Evolutionary conservation across 2,329 filamentous ascomycete species (phyloP).

Genomic region (Scedosporium apiospermum): DNA sequence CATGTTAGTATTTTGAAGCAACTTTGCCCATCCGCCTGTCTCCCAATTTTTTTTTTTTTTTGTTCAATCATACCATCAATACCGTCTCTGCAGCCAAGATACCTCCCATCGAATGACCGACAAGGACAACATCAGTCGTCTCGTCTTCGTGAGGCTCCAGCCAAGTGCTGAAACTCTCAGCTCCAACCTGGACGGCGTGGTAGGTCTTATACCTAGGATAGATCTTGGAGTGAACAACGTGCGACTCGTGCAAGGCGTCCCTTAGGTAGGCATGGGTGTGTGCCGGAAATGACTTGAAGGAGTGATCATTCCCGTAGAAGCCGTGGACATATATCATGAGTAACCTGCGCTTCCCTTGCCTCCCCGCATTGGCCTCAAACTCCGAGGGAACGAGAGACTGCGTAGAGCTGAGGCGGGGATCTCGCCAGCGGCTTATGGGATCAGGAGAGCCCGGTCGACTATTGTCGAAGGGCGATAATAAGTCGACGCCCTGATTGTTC

Average conservation of each 20-base stretch:
- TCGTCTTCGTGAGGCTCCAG: conserved; percentile 65
- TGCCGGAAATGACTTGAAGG: conserved; percentile 78
- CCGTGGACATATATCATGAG: conserved; percentile 81
- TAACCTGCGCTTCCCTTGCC: conserved; percentile 39
- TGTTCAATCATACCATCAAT: conserved; percentile 39
- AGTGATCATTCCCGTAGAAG: conserved; percentile 81
- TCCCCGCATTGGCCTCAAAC: conserved; percentile 9
- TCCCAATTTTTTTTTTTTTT: neutral
- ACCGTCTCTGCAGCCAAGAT: conserved; percentile 72
- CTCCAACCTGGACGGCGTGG: conserved; percentile 59
- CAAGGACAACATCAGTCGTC: conserved; percentile 67
- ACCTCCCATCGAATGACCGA: conserved; percentile 88
- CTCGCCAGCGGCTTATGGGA: conserved; percentile 11
- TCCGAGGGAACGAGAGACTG: conserved; percentile 28
- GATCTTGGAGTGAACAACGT: conserved; percentile 78
- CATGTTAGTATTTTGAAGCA: neutral
- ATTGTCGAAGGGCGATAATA: neutral
- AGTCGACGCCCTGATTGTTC: neutral
- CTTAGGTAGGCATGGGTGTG: conserved; percentile 73
- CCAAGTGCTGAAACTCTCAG: conserved; percentile 79
- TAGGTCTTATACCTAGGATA: conserved; percentile 75
- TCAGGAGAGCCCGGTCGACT: neutral
- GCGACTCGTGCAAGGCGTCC: conserved; percentile 56
- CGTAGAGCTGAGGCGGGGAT: conserved; percentile 40
- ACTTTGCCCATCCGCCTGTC: neutral